Conservation (phyloP, 2,329 filamentous ascomycete genomes). For the Verticillium klebahnii region DNA sequence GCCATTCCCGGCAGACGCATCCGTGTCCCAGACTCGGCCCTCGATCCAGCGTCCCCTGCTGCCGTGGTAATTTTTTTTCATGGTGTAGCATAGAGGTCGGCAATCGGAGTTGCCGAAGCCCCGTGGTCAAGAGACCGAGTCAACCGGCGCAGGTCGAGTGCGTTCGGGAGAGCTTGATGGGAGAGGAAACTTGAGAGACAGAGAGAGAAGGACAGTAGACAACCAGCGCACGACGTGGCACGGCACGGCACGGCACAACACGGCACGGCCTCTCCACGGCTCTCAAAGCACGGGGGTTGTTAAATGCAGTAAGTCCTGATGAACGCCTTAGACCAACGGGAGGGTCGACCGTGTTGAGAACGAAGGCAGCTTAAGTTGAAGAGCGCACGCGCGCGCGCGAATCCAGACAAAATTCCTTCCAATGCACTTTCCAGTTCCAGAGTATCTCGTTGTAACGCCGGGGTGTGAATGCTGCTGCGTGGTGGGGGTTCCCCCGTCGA, state of each 20-base stretch:
- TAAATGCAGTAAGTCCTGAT: neutral
- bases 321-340: neutral
- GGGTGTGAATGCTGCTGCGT: neutral
- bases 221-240: neutral
- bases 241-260: neutral
- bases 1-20: neutral
- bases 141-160: neutral
- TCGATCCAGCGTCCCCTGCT: neutral
- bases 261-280: neutral
- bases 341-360: neutral
- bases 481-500: neutral
- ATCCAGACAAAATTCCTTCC: neutral
- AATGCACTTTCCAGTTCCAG: neutral
- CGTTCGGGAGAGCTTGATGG: neutral
- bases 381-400: neutral
- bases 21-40: neutral
- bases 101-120: neutral
- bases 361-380: neutral
- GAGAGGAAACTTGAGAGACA: neutral
- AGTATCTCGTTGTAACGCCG: neutral
- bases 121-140: neutral
- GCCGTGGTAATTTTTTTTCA: neutral
- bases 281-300: neutral
- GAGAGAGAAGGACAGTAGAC: neutral
- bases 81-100: neutral